Evolutionary conservation across 163 green algal species (phyloP).

Genomic region (Volvox carteri): DNA sequence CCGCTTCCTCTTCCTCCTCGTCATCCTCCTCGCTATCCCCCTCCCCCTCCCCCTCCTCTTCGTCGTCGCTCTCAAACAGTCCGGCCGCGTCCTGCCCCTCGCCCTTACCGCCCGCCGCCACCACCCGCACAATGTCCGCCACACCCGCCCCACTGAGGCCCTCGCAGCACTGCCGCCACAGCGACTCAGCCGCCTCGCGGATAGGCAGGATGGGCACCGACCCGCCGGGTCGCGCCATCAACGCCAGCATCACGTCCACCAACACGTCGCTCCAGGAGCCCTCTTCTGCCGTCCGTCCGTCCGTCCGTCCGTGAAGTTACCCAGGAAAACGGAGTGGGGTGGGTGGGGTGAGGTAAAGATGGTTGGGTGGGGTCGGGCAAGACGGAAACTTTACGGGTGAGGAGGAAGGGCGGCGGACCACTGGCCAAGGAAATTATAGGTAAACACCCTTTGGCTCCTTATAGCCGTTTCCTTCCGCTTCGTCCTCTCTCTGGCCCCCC

Average conservation of each 20-base stretch:
- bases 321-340: too few species aligned
- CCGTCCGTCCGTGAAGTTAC: too few species aligned
- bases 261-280: slow-evolving; percentile 81
- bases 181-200: slow-evolving; percentile 78
- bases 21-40: slow-evolving; percentile 25
- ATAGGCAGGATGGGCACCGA: slow-evolving; percentile 80
- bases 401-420: not conserved
- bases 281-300: too few species aligned
- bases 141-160: slow-evolving; percentile 53
- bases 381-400: not conserved
- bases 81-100: slow-evolving; percentile 23
- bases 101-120: slow-evolving; percentile 49
- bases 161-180: slow-evolving; percentile 69
- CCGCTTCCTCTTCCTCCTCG: slow-evolving; percentile 30
- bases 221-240: slow-evolving; percentile 73
- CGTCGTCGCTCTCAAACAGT: slow-evolving; percentile 46
- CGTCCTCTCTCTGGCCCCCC: too few species aligned
- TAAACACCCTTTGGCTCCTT: too few species aligned
- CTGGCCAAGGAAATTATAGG: too few species aligned
- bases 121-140: slow-evolving; percentile 61
- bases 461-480: too few species aligned
- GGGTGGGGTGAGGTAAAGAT: not conserved
- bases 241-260: slow-evolving; percentile 83
- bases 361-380: not conserved
- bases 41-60: slow-evolving; percentile 61